A percentile compares a stretch with the other conserved stretches of the same genome.
Conservation (phyloP, 2,329 filamentous ascomycete genomes). For the Triangularia setosa region DNA sequence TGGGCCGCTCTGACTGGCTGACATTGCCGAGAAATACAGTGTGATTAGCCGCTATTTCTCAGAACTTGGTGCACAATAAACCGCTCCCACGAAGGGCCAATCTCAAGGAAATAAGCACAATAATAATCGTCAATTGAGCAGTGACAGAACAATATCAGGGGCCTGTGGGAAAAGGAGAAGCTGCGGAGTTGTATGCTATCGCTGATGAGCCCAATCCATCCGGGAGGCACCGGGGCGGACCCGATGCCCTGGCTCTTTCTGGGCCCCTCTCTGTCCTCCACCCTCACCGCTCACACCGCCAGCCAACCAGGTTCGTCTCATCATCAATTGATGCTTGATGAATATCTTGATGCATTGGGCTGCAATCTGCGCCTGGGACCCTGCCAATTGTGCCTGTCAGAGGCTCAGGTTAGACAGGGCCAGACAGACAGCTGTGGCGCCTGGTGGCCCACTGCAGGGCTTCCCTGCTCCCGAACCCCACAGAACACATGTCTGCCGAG, state of each 20-base stretch:
- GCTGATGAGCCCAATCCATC: background rate
- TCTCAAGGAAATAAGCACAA: background rate
- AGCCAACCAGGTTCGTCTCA: slow-evolving; percentile 8
- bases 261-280: background rate
- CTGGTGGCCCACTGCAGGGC: slow-evolving; percentile 5
- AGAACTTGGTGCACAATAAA: background rate
- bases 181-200: background rate
- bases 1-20: slow-evolving; percentile 23
- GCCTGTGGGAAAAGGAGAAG: background rate
- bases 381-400: slow-evolving; percentile 14
- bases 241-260: slow-evolving; percentile 1
- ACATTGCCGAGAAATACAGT: slow-evolving; percentile 17
- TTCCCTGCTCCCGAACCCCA: background rate
- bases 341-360: slow-evolving; percentile 19
- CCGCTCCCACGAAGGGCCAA: background rate
- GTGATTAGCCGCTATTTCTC: slow-evolving; percentile 8
- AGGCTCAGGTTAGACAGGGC: background rate
- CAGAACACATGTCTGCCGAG: slow-evolving; percentile 13
- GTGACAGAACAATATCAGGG: background rate
- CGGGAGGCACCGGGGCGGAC: background rate
- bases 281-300: slow-evolving; percentile 6
- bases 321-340: slow-evolving; percentile 22
- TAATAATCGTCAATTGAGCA: background rate
- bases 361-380: slow-evolving; percentile 13
- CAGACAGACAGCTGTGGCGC: slow-evolving; percentile 10